Conservation (phyloP, 768 basidiomycete genomes). For the Leccinum pellstonianum region DNA sequence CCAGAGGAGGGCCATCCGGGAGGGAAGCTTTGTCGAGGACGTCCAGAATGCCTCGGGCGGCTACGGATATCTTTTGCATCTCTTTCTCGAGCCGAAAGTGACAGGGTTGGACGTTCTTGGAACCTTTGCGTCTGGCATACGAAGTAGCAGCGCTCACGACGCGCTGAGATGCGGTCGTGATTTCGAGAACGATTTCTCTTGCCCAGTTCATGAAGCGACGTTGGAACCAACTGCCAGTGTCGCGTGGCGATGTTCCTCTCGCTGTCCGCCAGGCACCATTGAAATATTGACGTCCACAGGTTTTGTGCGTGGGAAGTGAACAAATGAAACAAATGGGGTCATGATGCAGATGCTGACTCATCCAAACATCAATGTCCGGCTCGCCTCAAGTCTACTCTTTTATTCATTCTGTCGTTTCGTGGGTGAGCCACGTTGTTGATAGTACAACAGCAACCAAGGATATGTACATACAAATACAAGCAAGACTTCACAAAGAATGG, state of each 20-base stretch:
- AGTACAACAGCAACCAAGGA: too few relatives aligned
- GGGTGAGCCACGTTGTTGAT: too few relatives aligned
- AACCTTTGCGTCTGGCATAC: not conserved
- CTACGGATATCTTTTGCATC: constrained; percentile 12
- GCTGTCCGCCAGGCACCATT: too few relatives aligned
- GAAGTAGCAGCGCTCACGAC: constrained; percentile 1
- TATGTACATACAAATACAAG: too few relatives aligned
- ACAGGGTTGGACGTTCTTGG: not conserved
- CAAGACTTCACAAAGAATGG: too few relatives aligned
- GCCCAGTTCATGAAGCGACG: constrained; percentile 1
- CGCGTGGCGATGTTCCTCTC: not conserved
- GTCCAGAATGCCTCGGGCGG: not conserved
- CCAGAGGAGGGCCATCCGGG: constrained; percentile 1
- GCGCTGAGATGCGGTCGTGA: not conserved
- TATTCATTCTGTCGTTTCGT: too few relatives aligned
- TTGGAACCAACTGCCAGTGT: not conserved
- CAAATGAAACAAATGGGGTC: too few relatives aligned
- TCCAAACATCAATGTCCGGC: too few relatives aligned
- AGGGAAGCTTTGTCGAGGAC: constrained; percentile 4
- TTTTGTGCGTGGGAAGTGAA: too few relatives aligned
- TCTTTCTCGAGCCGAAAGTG: constrained; percentile 17
- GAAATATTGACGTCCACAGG: too few relatives aligned
- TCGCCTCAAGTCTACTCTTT: too few relatives aligned
- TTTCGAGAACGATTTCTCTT: not conserved
- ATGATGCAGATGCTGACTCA: too few relatives aligned